Evolutionary conservation across 768 basidiomycete species (phyloP).

Genomic region (Phlebiopsis flavidoalba): DNA sequence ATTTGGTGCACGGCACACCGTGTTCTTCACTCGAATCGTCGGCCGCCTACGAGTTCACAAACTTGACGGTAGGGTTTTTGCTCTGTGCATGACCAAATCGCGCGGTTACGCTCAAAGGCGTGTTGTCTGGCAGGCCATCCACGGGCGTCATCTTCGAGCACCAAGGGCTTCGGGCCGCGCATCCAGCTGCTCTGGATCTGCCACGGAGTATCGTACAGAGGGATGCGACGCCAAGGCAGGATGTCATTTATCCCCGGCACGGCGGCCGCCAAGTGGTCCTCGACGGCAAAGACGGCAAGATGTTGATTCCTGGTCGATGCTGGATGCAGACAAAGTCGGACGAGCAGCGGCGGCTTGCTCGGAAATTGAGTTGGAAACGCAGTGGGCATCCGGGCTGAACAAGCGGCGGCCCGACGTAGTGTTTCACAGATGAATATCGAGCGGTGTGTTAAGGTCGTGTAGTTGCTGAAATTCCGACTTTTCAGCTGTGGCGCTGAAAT

Average conservation of each 20-base stretch:
- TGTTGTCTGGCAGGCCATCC: slow-evolving; percentile 77
- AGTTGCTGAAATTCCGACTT: slow-evolving; percentile 23
- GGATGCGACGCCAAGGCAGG: slow-evolving; percentile 88
- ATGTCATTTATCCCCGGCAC: too few species aligned
- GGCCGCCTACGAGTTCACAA: slow-evolving; percentile 96
- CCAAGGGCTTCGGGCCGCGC: slow-evolving; percentile 82
- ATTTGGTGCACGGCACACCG: slow-evolving; percentile 90
- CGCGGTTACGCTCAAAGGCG: background rate
- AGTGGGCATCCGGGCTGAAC: slow-evolving; percentile 93
- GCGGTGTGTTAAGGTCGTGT: too few species aligned
- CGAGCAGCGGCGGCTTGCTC: slow-evolving; percentile 80
- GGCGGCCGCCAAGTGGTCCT: slow-evolving; percentile 95
- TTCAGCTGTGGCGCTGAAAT: slow-evolving; percentile 5
- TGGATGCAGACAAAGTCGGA: slow-evolving; percentile 91
- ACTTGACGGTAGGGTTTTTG: slow-evolving; percentile 56
- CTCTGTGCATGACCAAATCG: background rate
- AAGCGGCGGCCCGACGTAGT: slow-evolving; percentile 88
- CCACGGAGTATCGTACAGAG: slow-evolving; percentile 96
- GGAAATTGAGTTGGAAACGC: slow-evolving; percentile 96
- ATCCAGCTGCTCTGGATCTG: slow-evolving; percentile 93
- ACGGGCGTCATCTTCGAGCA: slow-evolving; percentile 97
- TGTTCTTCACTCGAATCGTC: slow-evolving; percentile 78
- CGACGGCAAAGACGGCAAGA: slow-evolving; percentile 58
- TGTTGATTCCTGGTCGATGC: slow-evolving; percentile 88
- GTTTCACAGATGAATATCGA: slow-evolving; percentile 89